Base-by-base conservation (phyloP, 345 rosid species). In the Aethionema arabicum region DNA sequence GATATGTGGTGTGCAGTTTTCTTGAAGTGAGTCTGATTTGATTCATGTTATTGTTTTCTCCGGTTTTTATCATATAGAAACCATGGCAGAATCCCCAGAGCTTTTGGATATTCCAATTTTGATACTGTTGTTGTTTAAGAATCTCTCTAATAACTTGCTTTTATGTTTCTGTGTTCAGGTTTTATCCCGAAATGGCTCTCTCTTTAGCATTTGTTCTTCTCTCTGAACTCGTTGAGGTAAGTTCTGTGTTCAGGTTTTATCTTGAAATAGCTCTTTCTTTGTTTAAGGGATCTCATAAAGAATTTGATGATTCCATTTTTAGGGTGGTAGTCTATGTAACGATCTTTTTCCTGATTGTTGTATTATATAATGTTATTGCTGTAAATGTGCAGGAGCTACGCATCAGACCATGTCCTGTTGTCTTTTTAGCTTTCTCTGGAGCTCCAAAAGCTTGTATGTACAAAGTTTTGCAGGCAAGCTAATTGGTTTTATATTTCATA, bases 371-470 rank as follows among this genome's bases (percentile, higher is more conserved):
- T 12, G 30, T 4, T 11, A 16, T 21, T 59, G 4, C 44, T 47
- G 65, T 61, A 37, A 52, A 11, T 65, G 14, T 67, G 63, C 78
- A 83, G 92, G 84, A 80, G 77, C 61, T 88, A 44, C 82, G 77
- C 78, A 56, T 56, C 9, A 76, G 77, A 76, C 81, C 90, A 33
- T 81, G 88, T 73, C 95, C 99, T 11, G 77, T 87, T 52, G 82
- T 87, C 65, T 84, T 90, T 69, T 77, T 83, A 32, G 83, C 97
- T 27, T 71, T 93, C 71, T 93, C 97, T 68, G 97, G 91, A 2
- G 88, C 88, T 77, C 67, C 96, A 1, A 90, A 93, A 76, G 95
- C 97, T 66, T 90, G 95, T 73, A 76, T 87, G 97, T 81, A 84
- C 79, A 87, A 93, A 80, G 85, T 82, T 21, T 76, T 84, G 56